A percentile compares a stretch with the other conserved stretches of the same genome.
Conservation (phyloP, 2,329 filamentous ascomycete genomes). For the Fusarium sp. region DNA sequence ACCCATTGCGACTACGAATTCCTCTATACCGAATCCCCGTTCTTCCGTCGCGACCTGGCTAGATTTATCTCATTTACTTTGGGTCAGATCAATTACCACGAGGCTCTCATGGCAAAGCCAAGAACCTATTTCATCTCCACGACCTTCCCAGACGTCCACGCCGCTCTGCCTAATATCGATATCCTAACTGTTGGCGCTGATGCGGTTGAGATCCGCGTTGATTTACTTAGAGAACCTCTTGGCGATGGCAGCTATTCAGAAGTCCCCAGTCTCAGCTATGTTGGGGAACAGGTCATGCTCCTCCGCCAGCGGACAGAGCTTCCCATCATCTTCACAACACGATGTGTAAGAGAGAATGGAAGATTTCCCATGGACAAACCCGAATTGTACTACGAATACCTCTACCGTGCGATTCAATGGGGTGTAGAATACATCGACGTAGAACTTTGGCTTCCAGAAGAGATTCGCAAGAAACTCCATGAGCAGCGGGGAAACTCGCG, state of each 20-base stretch:
- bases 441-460: constrained; percentile 86
- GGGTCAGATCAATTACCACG: constrained; percentile 82
- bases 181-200: constrained; percentile 89
- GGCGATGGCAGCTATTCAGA: constrained; percentile 70
- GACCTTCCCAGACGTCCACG: constrained; percentile 86
- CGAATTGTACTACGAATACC: constrained; percentile 78
- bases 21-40: constrained; percentile 79
- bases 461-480: constrained; percentile 75
- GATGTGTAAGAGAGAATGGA: constrained; percentile 85
- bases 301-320: constrained; percentile 85
- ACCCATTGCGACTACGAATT: constrained; percentile 86
- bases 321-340: constrained; percentile 89
- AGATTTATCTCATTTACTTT: constrained; percentile 83
- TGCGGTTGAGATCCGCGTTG: constrained; percentile 85
- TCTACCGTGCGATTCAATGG: constrained; percentile 88
- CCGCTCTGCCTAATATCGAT: constrained; percentile 85
- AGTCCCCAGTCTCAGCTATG: constrained; percentile 83
- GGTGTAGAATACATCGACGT: constrained; percentile 92
- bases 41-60: constrained; percentile 79
- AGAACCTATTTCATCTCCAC: constrained; percentile 89
- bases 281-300: constrained; percentile 87
- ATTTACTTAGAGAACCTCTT: constrained; percentile 79
- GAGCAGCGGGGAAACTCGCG: constrained; percentile 80
- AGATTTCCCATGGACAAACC: constrained; percentile 87
- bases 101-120: constrained; percentile 79